A percentile compares a stretch with the other conserved stretches of the same genome.
phyloP scores from a whole-genome alignment of 768 basidiomycete genomes.

The Kwoniella europaea region DNA sequence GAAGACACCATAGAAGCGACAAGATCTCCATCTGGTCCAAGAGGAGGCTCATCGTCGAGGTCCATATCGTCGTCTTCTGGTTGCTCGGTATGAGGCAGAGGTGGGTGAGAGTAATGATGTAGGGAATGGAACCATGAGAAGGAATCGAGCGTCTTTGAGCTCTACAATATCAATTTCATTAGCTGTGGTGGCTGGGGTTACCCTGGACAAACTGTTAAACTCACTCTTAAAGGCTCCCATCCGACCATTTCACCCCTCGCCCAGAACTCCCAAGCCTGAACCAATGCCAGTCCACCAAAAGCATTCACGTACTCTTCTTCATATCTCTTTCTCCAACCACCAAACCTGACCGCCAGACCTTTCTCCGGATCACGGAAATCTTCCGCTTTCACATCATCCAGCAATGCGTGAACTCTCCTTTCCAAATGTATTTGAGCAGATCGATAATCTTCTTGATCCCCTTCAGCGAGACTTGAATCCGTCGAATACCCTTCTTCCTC shows the following conservation, averaged over 20 bases:
- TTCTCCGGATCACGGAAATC: constrained; percentile 81
- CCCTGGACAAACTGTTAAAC: constrained; percentile 32
- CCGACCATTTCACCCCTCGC: constrained; percentile 80
- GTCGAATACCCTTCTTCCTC: constrained; percentile 83
- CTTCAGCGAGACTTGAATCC: constrained; percentile 71
- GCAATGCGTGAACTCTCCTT: constrained; percentile 65
- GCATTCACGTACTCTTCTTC: constrained; percentile 83
- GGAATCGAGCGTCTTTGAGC: constrained; percentile 64
- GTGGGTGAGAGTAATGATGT: constrained; percentile 69
- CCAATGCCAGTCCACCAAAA: constrained; percentile 84
- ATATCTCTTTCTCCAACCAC: constrained; percentile 75
- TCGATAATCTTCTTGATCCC: constrained; percentile 73
- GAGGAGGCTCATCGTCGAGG: constrained; percentile 64
- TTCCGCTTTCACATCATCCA: constrained; percentile 79
- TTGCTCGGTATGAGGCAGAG: constrained; percentile 15
- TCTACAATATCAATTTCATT: neutral
- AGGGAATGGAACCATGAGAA: constrained; percentile 83
- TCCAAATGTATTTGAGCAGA: constrained; percentile 67
- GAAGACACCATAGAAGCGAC: constrained; percentile 87
- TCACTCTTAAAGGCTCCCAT: constrained; percentile 84
- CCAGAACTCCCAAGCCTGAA: constrained; percentile 95
- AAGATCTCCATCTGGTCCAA: constrained; percentile 84
- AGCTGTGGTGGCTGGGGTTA: neutral
- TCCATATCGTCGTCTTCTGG: constrained; percentile 55
- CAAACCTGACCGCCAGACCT: constrained; percentile 70